Evolutionary conservation across 1,139 yeast genomes (phyloP).

Genomic region (Yamadazyma sp.): DNA sequence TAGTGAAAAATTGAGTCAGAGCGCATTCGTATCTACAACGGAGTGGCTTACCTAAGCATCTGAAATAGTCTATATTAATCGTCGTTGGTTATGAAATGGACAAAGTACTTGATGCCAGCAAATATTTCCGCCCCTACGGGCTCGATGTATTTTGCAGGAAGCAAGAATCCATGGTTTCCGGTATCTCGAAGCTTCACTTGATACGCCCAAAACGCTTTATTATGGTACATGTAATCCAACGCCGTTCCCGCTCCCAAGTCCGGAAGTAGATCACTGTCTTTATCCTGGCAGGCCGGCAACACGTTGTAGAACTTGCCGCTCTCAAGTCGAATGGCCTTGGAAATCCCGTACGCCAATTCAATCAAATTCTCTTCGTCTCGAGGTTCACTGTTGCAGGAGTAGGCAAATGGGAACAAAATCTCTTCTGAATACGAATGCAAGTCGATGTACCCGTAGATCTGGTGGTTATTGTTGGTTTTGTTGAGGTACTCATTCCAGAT

Average conservation of each 20-base stretch:
- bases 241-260: constrained; percentile 81
- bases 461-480: constrained; percentile 56
- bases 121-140: constrained; percentile 80
- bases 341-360: constrained; percentile 78
- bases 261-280: constrained; percentile 68
- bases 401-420: constrained; percentile 79
- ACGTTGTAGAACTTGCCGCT: constrained; percentile 68
- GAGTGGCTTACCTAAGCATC: neutral
- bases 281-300: constrained; percentile 76
- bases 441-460: constrained; percentile 74
- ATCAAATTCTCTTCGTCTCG: constrained; percentile 78
- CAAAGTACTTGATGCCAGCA: constrained; percentile 68
- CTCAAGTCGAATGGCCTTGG: constrained; percentile 65
- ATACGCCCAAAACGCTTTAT: constrained; percentile 81
- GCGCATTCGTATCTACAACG: neutral
- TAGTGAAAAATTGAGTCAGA: too few species aligned
- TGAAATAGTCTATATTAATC: constrained; percentile 20
- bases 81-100: constrained; percentile 56
- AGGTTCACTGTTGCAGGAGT: constrained; percentile 69
- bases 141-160: constrained; percentile 67
- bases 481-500: constrained; percentile 67
- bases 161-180: constrained; percentile 79
- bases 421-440: constrained; percentile 86
- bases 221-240: constrained; percentile 81
- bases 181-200: constrained; percentile 80